Evolutionary conservation across 495 filamentous ascomycete genomes (phyloP).

Genomic region (Pyrenula massariospora): DNA sequence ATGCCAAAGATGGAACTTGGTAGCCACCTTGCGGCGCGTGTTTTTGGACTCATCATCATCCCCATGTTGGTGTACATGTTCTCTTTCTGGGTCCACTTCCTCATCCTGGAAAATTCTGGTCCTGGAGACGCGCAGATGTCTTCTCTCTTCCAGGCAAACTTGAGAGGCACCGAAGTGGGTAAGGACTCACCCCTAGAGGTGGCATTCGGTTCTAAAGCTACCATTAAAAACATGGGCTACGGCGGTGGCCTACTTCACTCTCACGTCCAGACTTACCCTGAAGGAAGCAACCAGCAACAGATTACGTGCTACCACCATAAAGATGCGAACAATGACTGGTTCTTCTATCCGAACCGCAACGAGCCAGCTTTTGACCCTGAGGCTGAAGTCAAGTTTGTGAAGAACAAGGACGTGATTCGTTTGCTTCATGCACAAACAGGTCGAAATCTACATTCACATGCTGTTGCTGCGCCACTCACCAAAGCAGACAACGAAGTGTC

Average conservation of each 20-base stretch:
- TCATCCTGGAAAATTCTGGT: slow-evolving; percentile 84
- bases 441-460: slow-evolving; percentile 90
- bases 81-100: slow-evolving; percentile 88
- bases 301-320: slow-evolving; percentile 99
- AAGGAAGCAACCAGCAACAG: slow-evolving; percentile 90
- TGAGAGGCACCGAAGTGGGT: slow-evolving; percentile 85
- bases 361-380: slow-evolving; percentile 62
- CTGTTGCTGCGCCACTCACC: slow-evolving; percentile 74
- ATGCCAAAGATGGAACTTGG: slow-evolving; percentile 76
- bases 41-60: slow-evolving; percentile 78
- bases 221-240: slow-evolving; percentile 98
- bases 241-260: slow-evolving; percentile 96
- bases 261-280: slow-evolving; percentile 91
- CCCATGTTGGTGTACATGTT: slow-evolving; percentile 84
- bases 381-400: slow-evolving; percentile 58
- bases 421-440: slow-evolving; percentile 93
- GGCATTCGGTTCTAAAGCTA: slow-evolving; percentile 77
- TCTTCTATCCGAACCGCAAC: slow-evolving; percentile 83
- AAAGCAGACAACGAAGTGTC: slow-evolving; percentile 91
- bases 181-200: slow-evolving; percentile 89
- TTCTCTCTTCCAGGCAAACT: slow-evolving; percentile 94
- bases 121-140: slow-evolving; percentile 99
- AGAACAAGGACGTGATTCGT: slow-evolving; percentile 67
- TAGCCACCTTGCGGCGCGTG: slow-evolving; percentile 66
- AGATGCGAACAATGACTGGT: slow-evolving; percentile 99